phyloP scores from a whole-genome alignment of 108 stramenopile genomes.

The Pseudonitzschia multiseries region DNA sequence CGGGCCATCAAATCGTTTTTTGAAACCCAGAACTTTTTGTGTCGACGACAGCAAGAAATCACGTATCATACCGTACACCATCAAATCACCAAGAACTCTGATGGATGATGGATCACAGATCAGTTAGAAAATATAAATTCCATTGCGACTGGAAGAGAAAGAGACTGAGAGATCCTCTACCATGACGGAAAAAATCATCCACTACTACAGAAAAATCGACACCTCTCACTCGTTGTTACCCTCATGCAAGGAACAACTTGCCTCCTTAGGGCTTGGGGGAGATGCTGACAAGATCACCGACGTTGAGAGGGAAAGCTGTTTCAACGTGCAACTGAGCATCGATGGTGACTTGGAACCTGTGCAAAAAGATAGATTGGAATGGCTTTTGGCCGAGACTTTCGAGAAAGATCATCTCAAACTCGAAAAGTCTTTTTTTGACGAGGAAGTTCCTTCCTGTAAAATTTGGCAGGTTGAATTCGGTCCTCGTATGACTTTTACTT shows the following conservation, averaged over 20 bases:
- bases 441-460: constrained; percentile 46
- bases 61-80: no score
- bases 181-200: constrained; percentile 54
- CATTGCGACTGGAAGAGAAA: constrained; percentile 1
- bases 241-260: constrained; percentile 64
- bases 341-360: constrained; percentile 29
- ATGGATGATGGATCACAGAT: background rate
- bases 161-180: background rate
- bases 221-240: constrained; percentile 78
- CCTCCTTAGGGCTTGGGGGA: constrained; percentile 31
- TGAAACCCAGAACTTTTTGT: constrained; percentile 1
- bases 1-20: constrained; percentile 3
- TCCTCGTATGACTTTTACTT: constrained; percentile 96
- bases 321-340: constrained; percentile 61
- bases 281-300: constrained; percentile 46
- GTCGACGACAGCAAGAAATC: background rate
- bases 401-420: constrained; percentile 61
- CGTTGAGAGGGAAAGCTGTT: constrained; percentile 77
- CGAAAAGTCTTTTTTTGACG: constrained; percentile 56
- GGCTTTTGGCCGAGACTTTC: constrained; percentile 94
- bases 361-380: constrained; percentile 64
- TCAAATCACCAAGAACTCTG: background rate
- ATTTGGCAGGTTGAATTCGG: constrained; percentile 93
- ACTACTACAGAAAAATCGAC: constrained; percentile 82
- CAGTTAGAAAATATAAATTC: background rate